Conservation (phyloP, 306 rosid species). For the Astragalus glycyphyllos region DNA sequence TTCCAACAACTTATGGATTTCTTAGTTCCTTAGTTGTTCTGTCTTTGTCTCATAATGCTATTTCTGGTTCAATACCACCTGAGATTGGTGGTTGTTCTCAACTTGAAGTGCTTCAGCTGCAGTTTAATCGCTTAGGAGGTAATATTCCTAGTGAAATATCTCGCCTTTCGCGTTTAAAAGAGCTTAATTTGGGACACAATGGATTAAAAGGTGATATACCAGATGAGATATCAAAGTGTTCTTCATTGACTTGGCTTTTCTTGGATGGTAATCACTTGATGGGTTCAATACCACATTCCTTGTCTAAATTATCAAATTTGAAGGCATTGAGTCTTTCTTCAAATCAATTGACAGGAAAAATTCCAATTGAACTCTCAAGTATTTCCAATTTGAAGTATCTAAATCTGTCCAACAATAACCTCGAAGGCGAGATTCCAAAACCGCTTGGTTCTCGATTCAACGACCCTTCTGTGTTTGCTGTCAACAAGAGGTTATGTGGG, state of each 20-base stretch:
- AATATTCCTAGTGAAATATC: slow-evolving; percentile 59
- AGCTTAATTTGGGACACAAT: slow-evolving; percentile 73
- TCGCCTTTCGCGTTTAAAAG: slow-evolving; percentile 52
- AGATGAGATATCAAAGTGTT: slow-evolving; percentile 62
- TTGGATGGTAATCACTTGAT: slow-evolving; percentile 65
- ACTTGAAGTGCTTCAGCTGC: slow-evolving; percentile 71
- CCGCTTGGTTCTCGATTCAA: slow-evolving; percentile 55
- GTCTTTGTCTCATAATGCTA: slow-evolving; percentile 59
- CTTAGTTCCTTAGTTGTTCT: slow-evolving; percentile 61
- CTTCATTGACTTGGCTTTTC: slow-evolving; percentile 55
- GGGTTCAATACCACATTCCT: slow-evolving; percentile 66
- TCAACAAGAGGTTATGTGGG: slow-evolving; percentile 67
- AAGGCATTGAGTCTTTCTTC: slow-evolving; percentile 62
- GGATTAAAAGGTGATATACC: slow-evolving; percentile 72
- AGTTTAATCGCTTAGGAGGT: slow-evolving; percentile 56
- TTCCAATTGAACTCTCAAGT: slow-evolving; percentile 53
- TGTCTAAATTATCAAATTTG: slow-evolving; percentile 61
- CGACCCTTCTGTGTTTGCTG: slow-evolving; percentile 56
- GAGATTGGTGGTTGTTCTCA: slow-evolving; percentile 72
- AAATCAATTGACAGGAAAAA: slow-evolving; percentile 64
- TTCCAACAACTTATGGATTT: slow-evolving; percentile 77
- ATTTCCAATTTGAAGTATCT: slow-evolving; percentile 57
- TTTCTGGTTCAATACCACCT: slow-evolving; percentile 62
- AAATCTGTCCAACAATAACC: slow-evolving; percentile 66
- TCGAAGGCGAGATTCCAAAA: slow-evolving; percentile 73